Percentiles rank a stretch among this genome's conserved stretches.
phyloP scores from a whole-genome alignment of 2,329 filamentous ascomycete genomes.

The Talaromyces atroroseus region DNA sequence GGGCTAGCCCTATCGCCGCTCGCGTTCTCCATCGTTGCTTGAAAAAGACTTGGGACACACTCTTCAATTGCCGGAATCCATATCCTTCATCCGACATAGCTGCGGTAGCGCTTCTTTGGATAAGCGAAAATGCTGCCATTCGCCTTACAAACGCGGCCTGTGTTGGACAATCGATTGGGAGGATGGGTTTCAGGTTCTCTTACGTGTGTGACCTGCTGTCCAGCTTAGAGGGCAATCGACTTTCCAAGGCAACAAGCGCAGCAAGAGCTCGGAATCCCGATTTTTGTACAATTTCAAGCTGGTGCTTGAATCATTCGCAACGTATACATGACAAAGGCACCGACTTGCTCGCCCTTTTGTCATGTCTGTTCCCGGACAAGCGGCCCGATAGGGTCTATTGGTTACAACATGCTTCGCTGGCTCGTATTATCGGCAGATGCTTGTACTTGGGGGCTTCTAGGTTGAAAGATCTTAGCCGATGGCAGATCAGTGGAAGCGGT shows the following conservation, averaged over 20 bases:
- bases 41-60: background rate
- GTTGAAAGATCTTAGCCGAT: conserved; percentile 57
- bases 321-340: conserved; percentile 54
- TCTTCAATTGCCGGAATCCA: background rate
- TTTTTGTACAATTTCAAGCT: conserved; percentile 51
- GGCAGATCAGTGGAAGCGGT: conserved; percentile 53
- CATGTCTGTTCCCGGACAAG: conserved; percentile 68
- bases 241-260: conserved; percentile 28
- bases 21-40: conserved; percentile 1
- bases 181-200: conserved; percentile 54
- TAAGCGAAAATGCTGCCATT: conserved; percentile 5
- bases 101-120: background rate
- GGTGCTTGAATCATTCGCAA: conserved; percentile 63
- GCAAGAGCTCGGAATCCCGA: conserved; percentile 26
- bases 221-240: conserved; percentile 51
- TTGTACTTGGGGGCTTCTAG: conserved; percentile 61
- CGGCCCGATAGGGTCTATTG: conserved; percentile 73
- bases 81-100: background rate
- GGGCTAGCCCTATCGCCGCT: conserved; percentile 10
- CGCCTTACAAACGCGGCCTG: background rate
- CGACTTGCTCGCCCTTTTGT: conserved; percentile 61
- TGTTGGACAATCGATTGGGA: conserved; percentile 6
- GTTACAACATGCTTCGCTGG: conserved; percentile 57
- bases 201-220: conserved; percentile 70
- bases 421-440: conserved; percentile 61